Evolutionary conservation across 805 yeast genomes (phyloP).

Genomic region (Cyberlindnera suaveolens): DNA sequence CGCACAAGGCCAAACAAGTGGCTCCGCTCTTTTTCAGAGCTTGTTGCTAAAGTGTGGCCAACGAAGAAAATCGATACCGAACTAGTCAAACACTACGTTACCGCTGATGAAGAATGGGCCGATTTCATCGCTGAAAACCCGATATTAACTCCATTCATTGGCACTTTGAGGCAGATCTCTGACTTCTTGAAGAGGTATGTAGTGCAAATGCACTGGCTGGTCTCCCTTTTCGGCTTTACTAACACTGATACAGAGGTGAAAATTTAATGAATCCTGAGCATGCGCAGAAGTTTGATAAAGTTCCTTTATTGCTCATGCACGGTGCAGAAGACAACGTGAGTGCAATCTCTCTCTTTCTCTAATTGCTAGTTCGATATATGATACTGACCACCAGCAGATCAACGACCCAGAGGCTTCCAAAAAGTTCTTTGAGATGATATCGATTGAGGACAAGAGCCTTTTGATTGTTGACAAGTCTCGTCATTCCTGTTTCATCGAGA

Average conservation of each 20-base stretch:
- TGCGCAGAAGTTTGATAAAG: conserved; percentile 18
- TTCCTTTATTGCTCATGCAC: conserved; percentile 51
- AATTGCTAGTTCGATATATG: no score
- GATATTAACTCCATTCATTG: conserved; percentile 39
- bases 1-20: conserved; percentile 47
- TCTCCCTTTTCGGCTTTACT: conserved; percentile 1
- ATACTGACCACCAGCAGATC: conserved; percentile 32
- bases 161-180: conserved; percentile 48
- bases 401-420: conserved; percentile 33
- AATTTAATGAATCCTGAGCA: conserved; percentile 35
- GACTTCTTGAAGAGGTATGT: conserved; percentile 45
- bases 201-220: background rate
- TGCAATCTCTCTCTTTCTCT: conserved; percentile 23
- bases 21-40: conserved; percentile 35
- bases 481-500: conserved; percentile 43
- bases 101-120: conserved; percentile 41
- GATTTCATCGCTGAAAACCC: conserved; percentile 39
- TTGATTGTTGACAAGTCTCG: conserved; percentile 26
- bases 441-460: conserved; percentile 16
- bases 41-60: conserved; percentile 38
- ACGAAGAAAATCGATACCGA: conserved; percentile 48
- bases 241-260: conserved; percentile 40
- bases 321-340: conserved; percentile 61
- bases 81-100: conserved; percentile 46
- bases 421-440: conserved; percentile 10